A percentile compares a stretch with the other conserved stretches of the same genome.
Conservation (phyloP, 345 rosid genomes). For the Hypericum perforatum region DNA sequence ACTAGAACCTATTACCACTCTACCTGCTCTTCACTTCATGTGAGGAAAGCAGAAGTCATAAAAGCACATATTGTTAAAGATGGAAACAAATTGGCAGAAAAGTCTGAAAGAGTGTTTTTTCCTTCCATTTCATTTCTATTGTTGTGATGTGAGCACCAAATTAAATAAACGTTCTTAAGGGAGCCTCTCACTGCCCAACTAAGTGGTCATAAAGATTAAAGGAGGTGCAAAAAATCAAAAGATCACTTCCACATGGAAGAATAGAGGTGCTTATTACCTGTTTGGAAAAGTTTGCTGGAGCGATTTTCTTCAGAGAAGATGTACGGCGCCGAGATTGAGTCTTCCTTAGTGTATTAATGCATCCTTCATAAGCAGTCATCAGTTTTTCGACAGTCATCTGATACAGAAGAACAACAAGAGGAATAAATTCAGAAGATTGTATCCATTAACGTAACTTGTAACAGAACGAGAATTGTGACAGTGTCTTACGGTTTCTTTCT, state of each 20-base stretch:
- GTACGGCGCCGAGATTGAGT: slow-evolving; percentile 51
- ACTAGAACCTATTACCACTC: too few relatives aligned
- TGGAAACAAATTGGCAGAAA: too few relatives aligned
- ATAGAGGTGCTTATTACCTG: slow-evolving; percentile 35
- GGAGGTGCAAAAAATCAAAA: not conserved
- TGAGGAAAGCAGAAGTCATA: too few relatives aligned
- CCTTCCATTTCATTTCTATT: too few relatives aligned
- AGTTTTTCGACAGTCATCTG: slow-evolving; percentile 70
- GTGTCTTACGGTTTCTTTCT: slow-evolving; percentile 45
- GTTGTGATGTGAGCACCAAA: too few relatives aligned
- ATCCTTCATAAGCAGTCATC: slow-evolving; percentile 57
- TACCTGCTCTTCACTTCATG: too few relatives aligned
- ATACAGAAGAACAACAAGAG: slow-evolving; percentile 10
- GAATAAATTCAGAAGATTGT: not conserved
- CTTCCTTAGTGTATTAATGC: slow-evolving; percentile 54
- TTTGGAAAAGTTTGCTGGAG: slow-evolving; percentile 88
- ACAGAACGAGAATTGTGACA: not conserved
- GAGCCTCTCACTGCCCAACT: not conserved
- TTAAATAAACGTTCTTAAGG: too few relatives aligned
- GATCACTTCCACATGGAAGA: not conserved
- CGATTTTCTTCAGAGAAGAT: slow-evolving; percentile 59
- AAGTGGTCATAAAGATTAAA: not conserved
- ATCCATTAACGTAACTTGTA: too few relatives aligned
- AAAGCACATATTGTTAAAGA: too few relatives aligned
- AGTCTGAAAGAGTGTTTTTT: too few relatives aligned